Evolutionary conservation across 2,329 filamentous ascomycete genomes (phyloP).

Genomic region (Cytospora mali): DNA sequence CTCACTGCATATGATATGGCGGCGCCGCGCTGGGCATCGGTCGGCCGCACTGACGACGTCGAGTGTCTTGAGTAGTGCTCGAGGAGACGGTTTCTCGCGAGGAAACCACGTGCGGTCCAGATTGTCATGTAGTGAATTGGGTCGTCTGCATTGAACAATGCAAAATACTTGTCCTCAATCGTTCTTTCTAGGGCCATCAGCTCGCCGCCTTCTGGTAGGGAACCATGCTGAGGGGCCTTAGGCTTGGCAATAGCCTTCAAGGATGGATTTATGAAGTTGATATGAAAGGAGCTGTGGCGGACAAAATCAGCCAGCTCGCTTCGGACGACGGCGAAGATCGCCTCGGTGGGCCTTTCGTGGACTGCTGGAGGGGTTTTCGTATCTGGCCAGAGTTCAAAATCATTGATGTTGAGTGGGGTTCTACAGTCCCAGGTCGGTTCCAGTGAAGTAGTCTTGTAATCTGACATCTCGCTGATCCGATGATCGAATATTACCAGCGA

Average conservation of each 20-base stretch:
- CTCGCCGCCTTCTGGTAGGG: conserved; percentile 31
- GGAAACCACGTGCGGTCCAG: conserved; percentile 41
- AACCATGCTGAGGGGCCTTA: not conserved
- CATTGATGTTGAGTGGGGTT: conserved; percentile 48
- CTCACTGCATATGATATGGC: conserved; percentile 37
- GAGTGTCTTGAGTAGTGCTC: conserved; percentile 46
- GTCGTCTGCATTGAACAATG: conserved; percentile 41
- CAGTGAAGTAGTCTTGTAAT: conserved; percentile 38
- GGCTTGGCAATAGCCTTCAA: conserved; percentile 35
- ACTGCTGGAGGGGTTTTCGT: conserved; percentile 40
- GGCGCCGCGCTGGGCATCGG: conserved; percentile 35
- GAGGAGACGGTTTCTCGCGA: conserved; percentile 54
- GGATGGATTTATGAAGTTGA: conserved; percentile 40
- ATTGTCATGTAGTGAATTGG: conserved; percentile 46
- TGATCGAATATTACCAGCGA: conserved; percentile 58
- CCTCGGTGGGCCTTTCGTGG: conserved; percentile 42
- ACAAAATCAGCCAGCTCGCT: conserved; percentile 44
- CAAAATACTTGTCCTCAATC: conserved; percentile 52
- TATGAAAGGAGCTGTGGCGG: conserved; percentile 39
- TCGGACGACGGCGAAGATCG: conserved; percentile 45
- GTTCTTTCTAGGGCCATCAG: conserved; percentile 42
- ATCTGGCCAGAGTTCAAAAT: conserved; percentile 48
- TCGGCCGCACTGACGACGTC: conserved; percentile 30
- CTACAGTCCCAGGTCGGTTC: conserved; percentile 46
- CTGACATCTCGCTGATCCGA: conserved; percentile 56